Conservation (phyloP, 2,329 filamentous ascomycete genomes). For the Dendrostoma leiphaemia region DNA sequence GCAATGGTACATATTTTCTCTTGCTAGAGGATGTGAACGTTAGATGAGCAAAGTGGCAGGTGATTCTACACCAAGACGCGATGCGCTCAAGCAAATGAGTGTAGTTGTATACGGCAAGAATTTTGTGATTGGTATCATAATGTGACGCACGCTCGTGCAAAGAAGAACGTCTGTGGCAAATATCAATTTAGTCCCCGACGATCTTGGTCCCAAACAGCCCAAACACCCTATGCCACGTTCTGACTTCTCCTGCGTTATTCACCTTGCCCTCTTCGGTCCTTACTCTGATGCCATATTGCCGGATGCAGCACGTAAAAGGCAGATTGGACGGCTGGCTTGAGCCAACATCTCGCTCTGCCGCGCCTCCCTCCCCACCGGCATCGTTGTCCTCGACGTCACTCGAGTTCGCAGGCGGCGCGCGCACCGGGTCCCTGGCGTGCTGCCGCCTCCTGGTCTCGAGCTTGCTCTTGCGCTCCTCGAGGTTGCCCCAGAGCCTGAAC, state of each 20-base stretch:
- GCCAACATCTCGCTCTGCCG: conserved; percentile 11
- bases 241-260: conserved; percentile 42
- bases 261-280: conserved; percentile 37
- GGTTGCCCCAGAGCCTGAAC: conserved; percentile 80
- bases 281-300: conserved; percentile 64
- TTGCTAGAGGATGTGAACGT: not conserved
- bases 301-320: conserved; percentile 69
- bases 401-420: conserved; percentile 36
- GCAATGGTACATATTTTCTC: not conserved
- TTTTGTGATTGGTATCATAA: not conserved
- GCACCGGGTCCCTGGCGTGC: conserved; percentile 7
- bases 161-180: not conserved
- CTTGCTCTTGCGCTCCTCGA: conserved; percentile 67
- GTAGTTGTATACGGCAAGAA: not conserved
- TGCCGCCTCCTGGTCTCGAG: conserved; percentile 25
- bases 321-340: conserved; percentile 42
- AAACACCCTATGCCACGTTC: conserved; percentile 62
- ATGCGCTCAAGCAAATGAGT: not conserved
- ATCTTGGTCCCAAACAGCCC: conserved; percentile 66
- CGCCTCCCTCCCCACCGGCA: conserved; percentile 17
- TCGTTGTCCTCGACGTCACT: conserved; percentile 32
- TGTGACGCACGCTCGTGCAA: not conserved
- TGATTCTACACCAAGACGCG: not conserved
- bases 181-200: not conserved
- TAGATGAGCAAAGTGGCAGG: not conserved